Percentiles rank a stretch among this genome's conserved stretches.
phyloP scores from a whole-genome alignment of 805 yeast genomes.

The Candida berthetii region DNA sequence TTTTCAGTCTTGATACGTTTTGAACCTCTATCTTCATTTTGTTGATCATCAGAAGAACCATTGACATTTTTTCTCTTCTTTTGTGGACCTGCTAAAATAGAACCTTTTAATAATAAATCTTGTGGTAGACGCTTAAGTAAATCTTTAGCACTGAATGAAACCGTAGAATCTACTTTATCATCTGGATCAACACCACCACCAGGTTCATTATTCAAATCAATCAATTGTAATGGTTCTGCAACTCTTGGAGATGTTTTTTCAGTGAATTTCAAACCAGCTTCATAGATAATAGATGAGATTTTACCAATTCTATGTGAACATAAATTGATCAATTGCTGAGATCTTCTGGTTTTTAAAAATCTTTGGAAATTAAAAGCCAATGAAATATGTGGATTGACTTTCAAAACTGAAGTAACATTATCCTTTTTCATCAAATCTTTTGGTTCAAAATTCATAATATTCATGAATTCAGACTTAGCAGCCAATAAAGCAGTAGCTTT shows the following conservation, averaged over 20 bases:
- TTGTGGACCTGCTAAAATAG: conserved; percentile 34
- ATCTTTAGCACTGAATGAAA: conserved; percentile 37
- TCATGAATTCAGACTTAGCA: conserved; percentile 31
- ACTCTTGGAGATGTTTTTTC: conserved; percentile 49
- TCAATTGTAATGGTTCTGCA: conserved; percentile 31
- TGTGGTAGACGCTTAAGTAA: conserved; percentile 32
- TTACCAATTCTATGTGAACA: conserved; percentile 67
- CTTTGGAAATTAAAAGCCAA: conserved; percentile 60
- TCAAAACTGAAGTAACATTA: conserved; percentile 28
- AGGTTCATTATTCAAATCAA: conserved; percentile 49
- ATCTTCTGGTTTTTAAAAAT: conserved; percentile 61
- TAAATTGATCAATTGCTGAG: conserved; percentile 53
- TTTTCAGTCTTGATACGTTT: conserved; percentile 38
- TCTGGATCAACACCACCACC: conserved; percentile 23
- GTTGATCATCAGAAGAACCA: conserved; percentile 4
- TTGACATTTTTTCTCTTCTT: conserved; percentile 28
- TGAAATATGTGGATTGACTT: conserved; percentile 43
- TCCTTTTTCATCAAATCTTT: conserved; percentile 25
- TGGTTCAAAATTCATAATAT: conserved; percentile 26
- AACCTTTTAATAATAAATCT: conserved; percentile 36
- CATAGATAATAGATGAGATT: conserved; percentile 59
- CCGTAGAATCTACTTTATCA: conserved; percentile 23
- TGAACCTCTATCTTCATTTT: conserved; percentile 1
- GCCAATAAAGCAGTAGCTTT: conserved; percentile 53
- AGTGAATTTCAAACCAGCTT: conserved; percentile 44